Evolutionary conservation across 345 rosid species (phyloP), one percentile per base, ranked within the genome.

Genomic region (Salix purpurea): DNA sequence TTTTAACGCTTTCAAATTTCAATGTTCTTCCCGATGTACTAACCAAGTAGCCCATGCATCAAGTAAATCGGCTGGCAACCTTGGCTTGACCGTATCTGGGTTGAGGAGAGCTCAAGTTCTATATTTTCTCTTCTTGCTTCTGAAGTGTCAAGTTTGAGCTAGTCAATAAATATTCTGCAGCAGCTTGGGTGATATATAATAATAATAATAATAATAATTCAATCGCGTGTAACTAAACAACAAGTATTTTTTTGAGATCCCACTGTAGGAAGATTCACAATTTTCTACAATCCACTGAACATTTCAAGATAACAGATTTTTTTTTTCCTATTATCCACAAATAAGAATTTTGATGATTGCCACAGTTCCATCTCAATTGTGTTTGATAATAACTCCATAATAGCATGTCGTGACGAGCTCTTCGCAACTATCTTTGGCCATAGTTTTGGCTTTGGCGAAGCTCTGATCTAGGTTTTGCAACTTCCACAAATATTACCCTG

Each of bases 401-500:
- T 65, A 16, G 37, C 37, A 13, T 6, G 37, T 2, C n/a, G 4
- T 65, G 37, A 40, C 9, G 14, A 1, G 32, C 28, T 16, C 30
- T 61, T 83, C 74, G 82, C 19, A 42, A 65, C 44, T 58, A 76
- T 65, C 79, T 79, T 74, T 62, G 87, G 46, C 78, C 84, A 65
- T 26, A 74, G 79, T 82, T 76, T 12, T 42, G 74, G 78, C 76
- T 78, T 74, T 72, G 88, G 52, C 85, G 84, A 36, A 88, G 84
- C 80, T 88, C 96, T 42, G 88, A 78, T 68, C 79, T 88, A 16
- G 92, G 79, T 81, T 89, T 93, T 39, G 94, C 94, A 65, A 87
- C 84, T 76, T 93, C 96, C 78, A 93, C 93, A 36, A 91, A 91
- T 77, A 90, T 91, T 32, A 91, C 94, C 79, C 96, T 90, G 87